phyloP scores from a whole-genome alignment of 495 filamentous ascomycete species.

The Aspergillus sclerotioniger region DNA sequence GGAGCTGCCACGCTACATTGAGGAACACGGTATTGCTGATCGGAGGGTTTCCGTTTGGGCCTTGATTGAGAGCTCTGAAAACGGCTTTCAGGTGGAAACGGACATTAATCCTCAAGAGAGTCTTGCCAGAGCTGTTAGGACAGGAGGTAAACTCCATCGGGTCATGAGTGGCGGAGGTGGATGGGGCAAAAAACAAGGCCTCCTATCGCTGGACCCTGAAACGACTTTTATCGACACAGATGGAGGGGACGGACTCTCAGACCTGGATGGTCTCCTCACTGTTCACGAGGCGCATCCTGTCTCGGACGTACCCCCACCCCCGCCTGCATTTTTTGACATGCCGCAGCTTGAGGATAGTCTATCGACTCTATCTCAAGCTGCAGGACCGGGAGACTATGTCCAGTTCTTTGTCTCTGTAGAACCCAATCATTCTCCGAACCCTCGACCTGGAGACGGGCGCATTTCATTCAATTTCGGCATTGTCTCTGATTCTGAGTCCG shows the following conservation, averaged over 20 bases:
- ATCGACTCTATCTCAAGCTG: slow-evolving; percentile 43
- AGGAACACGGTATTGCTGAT: slow-evolving; percentile 40
- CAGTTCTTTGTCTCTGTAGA: slow-evolving; percentile 48
- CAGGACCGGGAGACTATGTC: slow-evolving; percentile 46
- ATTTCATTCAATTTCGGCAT: slow-evolving; percentile 36
- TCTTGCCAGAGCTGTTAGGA: slow-evolving; percentile 24
- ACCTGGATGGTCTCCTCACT: slow-evolving; percentile 26
- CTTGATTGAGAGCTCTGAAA: slow-evolving; percentile 48
- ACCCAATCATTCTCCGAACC: slow-evolving; percentile 8
- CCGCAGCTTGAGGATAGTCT: slow-evolving; percentile 32
- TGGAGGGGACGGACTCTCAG: slow-evolving; percentile 12
- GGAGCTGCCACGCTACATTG: slow-evolving; percentile 59
- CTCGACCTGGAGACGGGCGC: slow-evolving; percentile 6
- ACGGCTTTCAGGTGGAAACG: slow-evolving; percentile 17
- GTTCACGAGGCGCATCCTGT: slow-evolving; percentile 8
- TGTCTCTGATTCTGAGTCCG: slow-evolving; percentile 25
- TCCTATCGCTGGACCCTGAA: slow-evolving; percentile 79
- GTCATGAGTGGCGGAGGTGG: slow-evolving; percentile 87
- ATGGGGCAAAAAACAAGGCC: slow-evolving; percentile 82
- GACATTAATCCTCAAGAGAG: slow-evolving; percentile 19
- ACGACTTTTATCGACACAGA: slow-evolving; percentile 32
- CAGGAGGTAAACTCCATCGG: slow-evolving; percentile 58
- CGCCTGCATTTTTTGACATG: slow-evolving; percentile 20
- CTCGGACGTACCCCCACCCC: slow-evolving; percentile 14
- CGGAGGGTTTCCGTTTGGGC: slow-evolving; percentile 72